These are phyloP conservation scores for Mycothermus thermophilus DNA, from an alignment of 495 filamentous ascomycete species.

Conservation along the genomic window DNA sequence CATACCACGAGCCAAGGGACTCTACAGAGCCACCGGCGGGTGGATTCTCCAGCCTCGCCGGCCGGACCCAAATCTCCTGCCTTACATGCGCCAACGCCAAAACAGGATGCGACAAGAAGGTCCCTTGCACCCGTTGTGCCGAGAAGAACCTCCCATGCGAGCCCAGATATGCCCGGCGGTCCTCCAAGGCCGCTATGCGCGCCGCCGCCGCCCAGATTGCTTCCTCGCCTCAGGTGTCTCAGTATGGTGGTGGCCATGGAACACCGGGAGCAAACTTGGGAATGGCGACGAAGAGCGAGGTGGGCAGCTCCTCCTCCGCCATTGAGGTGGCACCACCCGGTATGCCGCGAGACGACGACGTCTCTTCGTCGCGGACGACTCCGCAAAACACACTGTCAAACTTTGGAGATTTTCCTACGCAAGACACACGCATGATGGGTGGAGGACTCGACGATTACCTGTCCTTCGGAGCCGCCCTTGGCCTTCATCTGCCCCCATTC, in stretches of 20 bases:
- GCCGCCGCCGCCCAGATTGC: conserved; percentile 13
- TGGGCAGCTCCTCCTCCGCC: conserved; percentile 11
- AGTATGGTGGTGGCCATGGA: too few species aligned
- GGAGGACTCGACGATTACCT: conserved; percentile 23
- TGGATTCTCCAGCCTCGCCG: conserved; percentile 21
- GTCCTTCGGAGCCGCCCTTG: conserved; percentile 17
- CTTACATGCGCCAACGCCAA: conserved; percentile 46
- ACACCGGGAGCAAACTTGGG: too few species aligned
- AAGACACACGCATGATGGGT: conserved; percentile 19
- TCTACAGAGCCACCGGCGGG: conserved; percentile 28
- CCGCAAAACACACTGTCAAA: conserved; percentile 21
- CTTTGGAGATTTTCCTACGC: conserved; percentile 21
- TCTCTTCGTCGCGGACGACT: conserved; percentile 17
- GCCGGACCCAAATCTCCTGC: conserved; percentile 41
- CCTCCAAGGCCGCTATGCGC: conserved; percentile 35
- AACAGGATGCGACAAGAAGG: conserved; percentile 54
- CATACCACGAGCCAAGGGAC: conserved; percentile 34
- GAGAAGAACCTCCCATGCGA: conserved; percentile 44
- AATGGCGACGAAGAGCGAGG: conserved; percentile 13
- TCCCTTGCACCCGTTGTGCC: conserved; percentile 45
- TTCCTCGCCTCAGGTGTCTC: too few species aligned
- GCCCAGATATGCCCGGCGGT: conserved; percentile 40
- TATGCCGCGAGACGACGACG: conserved; percentile 14
- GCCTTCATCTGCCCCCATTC: conserved; percentile 16
- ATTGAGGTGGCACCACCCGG: conserved; percentile 16